Base-by-base conservation (phyloP, 805 yeast species). In the Saturnispora serradocipensis region DNA sequence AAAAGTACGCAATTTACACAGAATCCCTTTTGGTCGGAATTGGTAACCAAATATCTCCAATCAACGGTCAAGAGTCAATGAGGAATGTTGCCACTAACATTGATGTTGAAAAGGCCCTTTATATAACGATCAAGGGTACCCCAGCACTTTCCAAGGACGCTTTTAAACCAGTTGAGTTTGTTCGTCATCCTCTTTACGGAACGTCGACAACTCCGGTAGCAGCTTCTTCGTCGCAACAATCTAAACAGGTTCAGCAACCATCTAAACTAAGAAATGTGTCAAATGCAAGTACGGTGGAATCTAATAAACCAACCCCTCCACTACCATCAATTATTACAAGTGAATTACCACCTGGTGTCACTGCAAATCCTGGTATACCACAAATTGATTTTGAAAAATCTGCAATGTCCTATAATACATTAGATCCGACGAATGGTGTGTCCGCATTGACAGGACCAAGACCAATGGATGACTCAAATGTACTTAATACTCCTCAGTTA, bases 1-100 rank as follows among this genome's bases (percentile, higher is more conserved):
- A 87, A 60, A 88, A 89, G 63, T 91, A 84, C 66, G 84, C 97
- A 3, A 86, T 91, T 30, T 85, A 88, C 75, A 79, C 82, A 49
- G 98, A 91, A 68, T 86, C 88, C 20, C 74, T 86, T 52, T 76
- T 87, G 16, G 77, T 93, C 70, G 89, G 90, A 61, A 76, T 86
- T 18, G 98, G 97, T 27, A 85, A 89, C 40, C 80, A 86, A 54
- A 75, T 93, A 5, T 72, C 85, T 46, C 98, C 98, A 2, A 69
- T 91, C 46, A 72, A 75, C 28, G 71, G 77, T 44, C 59, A 59
- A 22, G 48, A 55, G 15, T 83, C 96, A 5, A 82, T 91, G 86
- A 85, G 83, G 61, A 70, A 77, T 5, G 72, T 87, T 57, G 95
- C 96, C 0, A 72, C 84, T 13, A 75, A 85, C 24, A 80, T 90